phyloP scores from a whole-genome alignment of 106 monocot species.

The Gastrodia elata region DNA sequence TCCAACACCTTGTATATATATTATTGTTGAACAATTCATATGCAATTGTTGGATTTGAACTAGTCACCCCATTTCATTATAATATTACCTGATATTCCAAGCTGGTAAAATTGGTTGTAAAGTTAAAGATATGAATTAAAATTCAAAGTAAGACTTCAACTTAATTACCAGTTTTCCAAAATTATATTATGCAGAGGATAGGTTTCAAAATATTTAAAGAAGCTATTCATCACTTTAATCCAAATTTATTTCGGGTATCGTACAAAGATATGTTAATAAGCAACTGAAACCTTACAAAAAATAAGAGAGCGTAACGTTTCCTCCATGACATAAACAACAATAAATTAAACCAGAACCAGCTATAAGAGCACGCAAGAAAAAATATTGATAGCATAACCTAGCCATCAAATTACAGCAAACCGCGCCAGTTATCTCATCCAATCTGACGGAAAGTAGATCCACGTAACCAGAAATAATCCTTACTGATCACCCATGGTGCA shows the following conservation, averaged over 20 bases:
- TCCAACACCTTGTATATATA: no score
- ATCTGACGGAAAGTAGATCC: not conserved
- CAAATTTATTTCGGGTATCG: not conserved
- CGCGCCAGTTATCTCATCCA: not conserved
- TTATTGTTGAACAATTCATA: not conserved
- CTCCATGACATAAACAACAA: not conserved
- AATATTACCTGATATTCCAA: not conserved
- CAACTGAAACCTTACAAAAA: not conserved
- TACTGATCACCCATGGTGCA: not conserved
- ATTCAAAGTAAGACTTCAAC: not conserved
- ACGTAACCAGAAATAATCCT: not conserved
- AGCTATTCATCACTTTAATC: not conserved
- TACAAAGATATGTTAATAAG: not conserved
- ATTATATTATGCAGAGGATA: not conserved
- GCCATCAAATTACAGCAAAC: not conserved
- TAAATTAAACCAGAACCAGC: not conserved
- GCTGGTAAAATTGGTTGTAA: not conserved
- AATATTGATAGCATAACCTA: slow-evolving; percentile 2
- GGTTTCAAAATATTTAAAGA: not conserved
- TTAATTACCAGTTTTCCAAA: not conserved
- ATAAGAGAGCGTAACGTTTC: not conserved
- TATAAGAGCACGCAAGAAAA: no score
- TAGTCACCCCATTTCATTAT: not conserved
- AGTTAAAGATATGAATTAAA: not conserved
- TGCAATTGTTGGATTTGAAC: not conserved